phyloP scores from a whole-genome alignment of 106 monocot species.

The Allium cepa region DNA sequence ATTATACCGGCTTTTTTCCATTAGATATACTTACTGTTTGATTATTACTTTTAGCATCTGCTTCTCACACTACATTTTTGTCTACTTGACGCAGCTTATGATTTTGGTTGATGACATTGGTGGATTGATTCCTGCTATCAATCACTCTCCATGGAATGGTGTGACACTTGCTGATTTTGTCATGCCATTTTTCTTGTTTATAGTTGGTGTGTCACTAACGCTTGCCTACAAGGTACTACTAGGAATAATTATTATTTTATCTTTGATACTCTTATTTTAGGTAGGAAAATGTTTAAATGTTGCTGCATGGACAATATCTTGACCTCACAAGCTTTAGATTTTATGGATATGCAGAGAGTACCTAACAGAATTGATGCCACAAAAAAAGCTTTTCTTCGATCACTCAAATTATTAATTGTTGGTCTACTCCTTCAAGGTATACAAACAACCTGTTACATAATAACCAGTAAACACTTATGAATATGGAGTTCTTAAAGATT shows the following conservation, averaged over 20 bases:
- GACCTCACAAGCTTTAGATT: no score
- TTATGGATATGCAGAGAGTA: conserved; percentile 33
- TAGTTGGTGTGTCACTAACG: conserved; percentile 77
- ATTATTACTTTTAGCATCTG: neutral
- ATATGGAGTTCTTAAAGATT: neutral
- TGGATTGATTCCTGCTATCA: conserved; percentile 57
- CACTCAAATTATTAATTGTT: conserved; percentile 42
- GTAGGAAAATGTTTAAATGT: no score
- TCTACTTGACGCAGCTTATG: conserved; percentile 63
- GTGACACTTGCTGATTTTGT: conserved; percentile 90
- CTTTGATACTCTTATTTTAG: no score
- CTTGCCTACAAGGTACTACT: conserved; percentile 71
- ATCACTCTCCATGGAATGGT: conserved; percentile 95
- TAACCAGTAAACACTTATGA: neutral
- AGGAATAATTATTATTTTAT: no score
- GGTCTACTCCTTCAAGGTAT: conserved; percentile 73
- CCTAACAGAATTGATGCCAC: conserved; percentile 33
- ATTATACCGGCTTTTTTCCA: neutral
- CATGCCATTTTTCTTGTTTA: conserved; percentile 97
- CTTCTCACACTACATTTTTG: neutral
- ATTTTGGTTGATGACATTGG: conserved; percentile 91
- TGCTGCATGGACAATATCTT: no score
- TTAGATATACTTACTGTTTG: neutral
- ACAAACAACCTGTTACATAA: no score
- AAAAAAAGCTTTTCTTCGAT: conserved; percentile 40